These are phyloP conservation scores for Candida easanensis DNA, from an alignment of 805 yeast genomes.

Conservation along the genomic window DNA sequence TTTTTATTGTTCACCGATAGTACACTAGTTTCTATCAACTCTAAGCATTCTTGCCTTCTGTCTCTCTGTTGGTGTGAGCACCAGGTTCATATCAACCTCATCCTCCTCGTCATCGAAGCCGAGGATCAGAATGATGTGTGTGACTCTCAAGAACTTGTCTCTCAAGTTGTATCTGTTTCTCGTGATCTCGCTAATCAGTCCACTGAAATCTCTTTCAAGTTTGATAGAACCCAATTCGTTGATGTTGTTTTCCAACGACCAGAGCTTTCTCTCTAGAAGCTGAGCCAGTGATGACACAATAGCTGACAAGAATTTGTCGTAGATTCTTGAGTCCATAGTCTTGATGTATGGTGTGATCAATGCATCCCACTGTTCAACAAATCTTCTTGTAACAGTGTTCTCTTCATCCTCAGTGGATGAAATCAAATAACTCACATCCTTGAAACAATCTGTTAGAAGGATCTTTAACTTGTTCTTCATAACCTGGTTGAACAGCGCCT, in stretches of 20 bases:
- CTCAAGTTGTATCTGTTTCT: slow-evolving; percentile 70
- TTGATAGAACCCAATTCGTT: slow-evolving; percentile 83
- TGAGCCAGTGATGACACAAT: slow-evolving; percentile 55
- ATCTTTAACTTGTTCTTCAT: slow-evolving; percentile 42
- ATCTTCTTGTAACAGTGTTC: slow-evolving; percentile 39
- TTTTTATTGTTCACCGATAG: too few relatives aligned
- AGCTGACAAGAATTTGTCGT: slow-evolving; percentile 43
- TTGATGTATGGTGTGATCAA: slow-evolving; percentile 64
- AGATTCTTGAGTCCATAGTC: slow-evolving; percentile 53
- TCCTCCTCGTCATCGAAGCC: slow-evolving; percentile 76
- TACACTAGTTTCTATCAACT: slow-evolving; percentile 33
- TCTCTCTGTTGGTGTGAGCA: slow-evolving; percentile 73
- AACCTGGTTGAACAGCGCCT: slow-evolving; percentile 45
- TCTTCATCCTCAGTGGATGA: slow-evolving; percentile 34
- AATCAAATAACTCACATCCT: slow-evolving; percentile 26
- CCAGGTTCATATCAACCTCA: slow-evolving; percentile 60
- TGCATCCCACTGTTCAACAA: slow-evolving; percentile 62
- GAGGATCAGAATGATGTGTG: slow-evolving; percentile 78
- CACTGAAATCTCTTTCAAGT: slow-evolving; percentile 77
- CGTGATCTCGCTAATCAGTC: slow-evolving; percentile 70
- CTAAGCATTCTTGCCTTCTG: slow-evolving; percentile 57
- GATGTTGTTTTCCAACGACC: slow-evolving; percentile 62
- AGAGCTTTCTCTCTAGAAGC: slow-evolving; percentile 61
- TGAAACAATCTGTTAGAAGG: slow-evolving; percentile 41
- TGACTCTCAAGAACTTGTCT: slow-evolving; percentile 74